Evolutionary conservation across 352 stramenopile species (phyloP), one percentile per base, ranked within the genome.

Genomic region (Albugo candida): DNA sequence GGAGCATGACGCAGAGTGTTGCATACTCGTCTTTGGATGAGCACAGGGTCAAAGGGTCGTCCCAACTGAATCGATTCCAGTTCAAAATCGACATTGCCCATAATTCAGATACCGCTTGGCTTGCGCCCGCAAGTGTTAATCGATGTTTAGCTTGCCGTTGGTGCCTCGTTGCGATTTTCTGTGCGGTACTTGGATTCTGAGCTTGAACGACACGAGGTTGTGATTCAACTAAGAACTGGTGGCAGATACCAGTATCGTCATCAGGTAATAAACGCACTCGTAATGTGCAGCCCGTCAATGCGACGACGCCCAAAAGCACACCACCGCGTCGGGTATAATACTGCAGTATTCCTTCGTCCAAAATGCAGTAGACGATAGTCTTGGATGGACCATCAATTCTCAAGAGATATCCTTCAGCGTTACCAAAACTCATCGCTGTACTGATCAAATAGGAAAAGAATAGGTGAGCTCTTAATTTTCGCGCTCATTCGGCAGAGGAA

Each of bases 1-100:
- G 8, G 24, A 31, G 24, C 24, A 31, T 31, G 8, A 8, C 38
- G 20, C 38, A 47, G 8, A 85, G 61, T 34, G 63, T 59, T 16
- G 60, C 56, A 38, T 60, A 65, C 45, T 85, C 72, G 55, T 83
- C 58, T 54, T 81, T 85, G 58, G 70, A 64, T 51, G 68, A 82
- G 49, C 74, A 88, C 8, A 88, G 61, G 54, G 76, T 77, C 65
- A 80, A 60, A 16, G 72, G 59, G 24, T 85, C 76, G 45, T 84
- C 76, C 76, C 76, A 88, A 41, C 70, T 83, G 60, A 84, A 82
- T 44, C 72, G 71, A 52, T 81, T 88, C 76, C 76, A 88, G 56
- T 88, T 88, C 35, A 88, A 63, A 27, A 88, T 67, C 2, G 66
- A 81, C 19, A 83, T 40, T 11, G 76, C 76, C 76, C 76, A 88